Evolutionary conservation across 495 filamentous ascomycete genomes (phyloP), one percentile per base, ranked within the genome.

Genomic region (Penicillium ochrochloron): DNA sequence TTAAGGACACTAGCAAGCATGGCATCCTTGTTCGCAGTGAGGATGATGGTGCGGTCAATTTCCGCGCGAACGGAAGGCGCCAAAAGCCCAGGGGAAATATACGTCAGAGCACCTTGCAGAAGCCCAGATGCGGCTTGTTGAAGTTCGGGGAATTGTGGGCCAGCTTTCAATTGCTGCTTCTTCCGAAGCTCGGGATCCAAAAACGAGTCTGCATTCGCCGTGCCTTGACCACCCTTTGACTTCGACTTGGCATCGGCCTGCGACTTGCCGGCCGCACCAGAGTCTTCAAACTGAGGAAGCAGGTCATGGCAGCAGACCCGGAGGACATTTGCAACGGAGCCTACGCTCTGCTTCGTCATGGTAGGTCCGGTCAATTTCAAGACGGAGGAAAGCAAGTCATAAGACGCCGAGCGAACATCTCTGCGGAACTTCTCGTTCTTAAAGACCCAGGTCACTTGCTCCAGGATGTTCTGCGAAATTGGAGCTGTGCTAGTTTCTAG

Each of bases 1-100:
- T 94, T 90, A 57, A 96, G 76, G 14, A 92, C 86, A 73, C 91
- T 93, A 33, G 92, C 89, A 14, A 93, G 70, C 84, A 96, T 89
- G 12, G 89, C 87, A 29, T 84, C 71, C 75, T 86, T 88, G 66
- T 88, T 82, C 42, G 82, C 76, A 21, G 79, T 83, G 39, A 96
- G 73, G 57, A 96, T 89, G 41, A 92, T 89, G 1, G 91, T 91
- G 48, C 88, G 88, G 71, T 97, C 91, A 65, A 96, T 85, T 50
- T 89, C 83, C 15, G 86, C 81, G 52, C 93, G 87, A 12, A 90
- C 53, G 5, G 89, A 84, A 3, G 85, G 80, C 15, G 87, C 80
- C 25, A 96, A 71, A 68, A 85, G 77, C 41, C 86, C 77, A 17
- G 88, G 81, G 0, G 90, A 86, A 2, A 92, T 68, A 63, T 83